Percentiles rank a stretch among this genome's conserved stretches.
Conservation (phyloP, 2,329 filamentous ascomycete species). For the Colletotrichum tofieldiae region DNA sequence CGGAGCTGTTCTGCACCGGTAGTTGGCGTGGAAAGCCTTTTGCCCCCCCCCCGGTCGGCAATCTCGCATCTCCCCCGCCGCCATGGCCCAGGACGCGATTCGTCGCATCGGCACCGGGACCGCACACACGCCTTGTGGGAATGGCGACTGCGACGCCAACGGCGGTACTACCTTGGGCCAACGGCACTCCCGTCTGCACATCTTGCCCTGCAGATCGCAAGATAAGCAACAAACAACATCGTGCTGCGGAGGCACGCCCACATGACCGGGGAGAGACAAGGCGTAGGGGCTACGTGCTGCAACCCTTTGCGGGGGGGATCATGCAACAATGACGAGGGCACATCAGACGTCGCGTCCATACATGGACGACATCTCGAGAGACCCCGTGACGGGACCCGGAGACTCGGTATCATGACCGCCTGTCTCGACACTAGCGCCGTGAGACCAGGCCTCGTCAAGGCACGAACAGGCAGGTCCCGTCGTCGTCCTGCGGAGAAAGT, state of each 20-base stretch:
- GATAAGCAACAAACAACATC: no score
- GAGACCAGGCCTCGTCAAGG: not conserved
- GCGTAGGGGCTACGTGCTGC: no score
- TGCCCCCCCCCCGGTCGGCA: not conserved
- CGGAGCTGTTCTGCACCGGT: not conserved
- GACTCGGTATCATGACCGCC: conserved; percentile 23
- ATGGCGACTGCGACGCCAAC: not conserved
- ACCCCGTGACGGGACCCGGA: conserved; percentile 19
- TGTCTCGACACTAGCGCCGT: conserved; percentile 12
- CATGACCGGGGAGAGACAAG: no score
- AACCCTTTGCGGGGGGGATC: not conserved
- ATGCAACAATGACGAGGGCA: not conserved
- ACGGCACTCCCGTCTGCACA: no score
- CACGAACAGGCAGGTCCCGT: not conserved
- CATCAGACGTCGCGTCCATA: conserved; percentile 15
- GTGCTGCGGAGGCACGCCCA: no score
- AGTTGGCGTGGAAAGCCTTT: no score
- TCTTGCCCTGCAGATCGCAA: no score
- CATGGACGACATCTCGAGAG: not conserved
- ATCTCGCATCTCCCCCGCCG: conserved; percentile 30
- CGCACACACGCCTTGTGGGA: not conserved
- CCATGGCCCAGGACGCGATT: not conserved
- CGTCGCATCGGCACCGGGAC: not conserved
- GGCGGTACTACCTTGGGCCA: no score
- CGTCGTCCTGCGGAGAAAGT: not conserved